Evolutionary conservation across 495 filamentous ascomycete species (phyloP).

Genomic region (Tetracladium marchalianum): DNA sequence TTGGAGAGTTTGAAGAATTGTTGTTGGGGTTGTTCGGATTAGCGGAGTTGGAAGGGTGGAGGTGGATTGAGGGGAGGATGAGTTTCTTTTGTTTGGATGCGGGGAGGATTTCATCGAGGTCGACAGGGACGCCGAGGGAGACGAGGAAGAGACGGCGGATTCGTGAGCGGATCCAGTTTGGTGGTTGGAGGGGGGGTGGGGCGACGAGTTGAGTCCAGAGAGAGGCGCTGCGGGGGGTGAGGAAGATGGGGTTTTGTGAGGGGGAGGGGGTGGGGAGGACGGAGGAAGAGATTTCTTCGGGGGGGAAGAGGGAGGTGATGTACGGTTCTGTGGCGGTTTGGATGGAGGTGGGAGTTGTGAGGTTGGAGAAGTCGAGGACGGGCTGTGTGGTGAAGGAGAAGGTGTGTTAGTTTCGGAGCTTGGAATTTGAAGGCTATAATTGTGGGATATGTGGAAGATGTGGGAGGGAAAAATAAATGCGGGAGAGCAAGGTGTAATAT

Average conservation of each 20-base stretch:
- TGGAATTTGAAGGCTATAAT: constrained; percentile 21
- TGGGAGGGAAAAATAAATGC: neutral
- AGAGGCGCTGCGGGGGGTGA: constrained; percentile 65
- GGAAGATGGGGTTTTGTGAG: constrained; percentile 49
- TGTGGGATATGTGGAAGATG: neutral
- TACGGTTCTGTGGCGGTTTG: constrained; percentile 40
- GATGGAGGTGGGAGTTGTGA: constrained; percentile 39
- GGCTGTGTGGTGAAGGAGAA: constrained; percentile 45
- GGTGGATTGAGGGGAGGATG: constrained; percentile 74
- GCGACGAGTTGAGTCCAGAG: constrained; percentile 96
- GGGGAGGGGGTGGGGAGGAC: constrained; percentile 32
- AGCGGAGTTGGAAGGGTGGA: constrained; percentile 25
- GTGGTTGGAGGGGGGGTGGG: constrained; percentile 87
- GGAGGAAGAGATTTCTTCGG: constrained; percentile 35
- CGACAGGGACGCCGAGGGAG: constrained; percentile 88
- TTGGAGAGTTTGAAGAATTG: constrained; percentile 25
- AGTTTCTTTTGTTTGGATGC: constrained; percentile 97
- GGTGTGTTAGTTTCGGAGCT: constrained; percentile 20
- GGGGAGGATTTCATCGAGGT: constrained; percentile 93
- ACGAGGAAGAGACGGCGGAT: constrained; percentile 95
- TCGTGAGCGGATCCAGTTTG: constrained; percentile 95
- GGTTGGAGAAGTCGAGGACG: constrained; percentile 62
- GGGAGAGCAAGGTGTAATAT: constrained; percentile 3
- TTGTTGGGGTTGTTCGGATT: no score
- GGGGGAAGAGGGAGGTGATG: constrained; percentile 46